These are phyloP conservation scores for Rhododendron kiyosumense DNA, from an alignment of 148 eudicot species.

Conservation along the genomic window DNA sequence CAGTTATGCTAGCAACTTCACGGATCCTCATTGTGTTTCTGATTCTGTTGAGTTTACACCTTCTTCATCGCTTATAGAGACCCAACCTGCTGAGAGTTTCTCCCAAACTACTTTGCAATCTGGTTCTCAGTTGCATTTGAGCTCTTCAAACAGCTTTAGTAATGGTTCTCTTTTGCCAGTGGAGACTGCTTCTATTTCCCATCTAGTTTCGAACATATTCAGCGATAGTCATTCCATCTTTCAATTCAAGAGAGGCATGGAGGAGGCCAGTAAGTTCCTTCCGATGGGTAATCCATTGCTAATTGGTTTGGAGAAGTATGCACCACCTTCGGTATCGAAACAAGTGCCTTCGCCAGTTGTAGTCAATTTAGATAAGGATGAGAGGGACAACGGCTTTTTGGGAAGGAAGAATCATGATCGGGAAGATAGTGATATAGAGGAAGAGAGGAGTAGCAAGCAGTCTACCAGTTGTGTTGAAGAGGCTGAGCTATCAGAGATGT, in stretches of 20 bases:
- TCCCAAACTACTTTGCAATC: slow-evolving; percentile 14
- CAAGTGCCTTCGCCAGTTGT: background rate
- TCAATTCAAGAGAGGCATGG: slow-evolving; percentile 41
- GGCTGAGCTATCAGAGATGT: slow-evolving; percentile 24
- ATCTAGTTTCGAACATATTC: slow-evolving; percentile 18
- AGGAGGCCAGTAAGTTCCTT: slow-evolving; percentile 41
- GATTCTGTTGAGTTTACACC: background rate
- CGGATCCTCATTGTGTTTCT: background rate
- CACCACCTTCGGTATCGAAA: slow-evolving; percentile 9
- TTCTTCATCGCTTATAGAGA: background rate
- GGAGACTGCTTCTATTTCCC: background rate
- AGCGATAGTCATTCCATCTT: slow-evolving; percentile 25
- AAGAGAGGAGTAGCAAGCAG: slow-evolving; percentile 46
- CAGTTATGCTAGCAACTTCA: slow-evolving; percentile 1
- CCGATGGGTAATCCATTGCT: slow-evolving; percentile 19
- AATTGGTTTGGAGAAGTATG: slow-evolving; percentile 23
- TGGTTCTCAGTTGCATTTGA: slow-evolving; percentile 3
- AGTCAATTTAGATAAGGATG: slow-evolving; percentile 30
- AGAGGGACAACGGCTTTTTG: slow-evolving; percentile 23
- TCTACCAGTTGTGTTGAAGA: slow-evolving; percentile 29
- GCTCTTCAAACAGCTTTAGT: slow-evolving; percentile 1
- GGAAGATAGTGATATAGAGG: slow-evolving; percentile 32
- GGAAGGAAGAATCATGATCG: slow-evolving; percentile 43
- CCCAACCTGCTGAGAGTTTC: background rate
- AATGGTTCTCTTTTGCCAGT: background rate